Conservation (phyloP, 768 basidiomycete genomes). For the Lactarius pseudohatsudake region DNA sequence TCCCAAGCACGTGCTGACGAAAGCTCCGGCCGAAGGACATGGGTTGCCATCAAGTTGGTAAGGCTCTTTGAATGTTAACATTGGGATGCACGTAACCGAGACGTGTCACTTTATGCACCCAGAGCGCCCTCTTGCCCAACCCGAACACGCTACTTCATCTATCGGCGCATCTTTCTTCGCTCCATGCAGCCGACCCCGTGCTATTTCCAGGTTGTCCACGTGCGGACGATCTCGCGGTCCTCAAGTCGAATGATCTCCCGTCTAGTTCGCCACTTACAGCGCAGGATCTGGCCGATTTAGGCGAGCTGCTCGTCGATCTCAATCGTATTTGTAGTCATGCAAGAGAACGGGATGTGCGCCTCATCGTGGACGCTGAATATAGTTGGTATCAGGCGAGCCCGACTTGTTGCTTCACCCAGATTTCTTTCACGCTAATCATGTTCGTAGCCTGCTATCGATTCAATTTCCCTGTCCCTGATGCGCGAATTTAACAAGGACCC, state of each 20-base stretch:
- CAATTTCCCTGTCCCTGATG: constrained; percentile 71
- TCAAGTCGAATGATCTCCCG: constrained; percentile 35
- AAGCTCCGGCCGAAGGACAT: constrained; percentile 54
- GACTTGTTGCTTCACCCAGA: background rate
- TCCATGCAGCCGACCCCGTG: constrained; percentile 34
- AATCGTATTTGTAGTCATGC: constrained; percentile 64
- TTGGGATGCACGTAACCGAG: background rate
- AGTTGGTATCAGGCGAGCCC: constrained; percentile 47
- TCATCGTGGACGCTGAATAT: constrained; percentile 87
- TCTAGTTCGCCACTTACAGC: constrained; percentile 40
- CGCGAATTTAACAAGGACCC: constrained; percentile 64
- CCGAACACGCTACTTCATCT: constrained; percentile 59
- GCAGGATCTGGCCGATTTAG: constrained; percentile 60
- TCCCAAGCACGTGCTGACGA: constrained; percentile 27
- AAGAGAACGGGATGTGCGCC: constrained; percentile 56
- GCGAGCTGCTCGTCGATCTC: constrained; percentile 61
- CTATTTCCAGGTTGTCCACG: constrained; percentile 71
- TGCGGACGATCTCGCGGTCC: constrained; percentile 55
- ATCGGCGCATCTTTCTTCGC: constrained; percentile 54
- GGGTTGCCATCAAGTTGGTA: constrained; percentile 86
- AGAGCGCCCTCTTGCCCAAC: constrained; percentile 72
- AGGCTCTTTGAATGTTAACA: constrained; percentile 30
- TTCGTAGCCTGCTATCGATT: constrained; percentile 78
- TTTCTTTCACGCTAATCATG: background rate
- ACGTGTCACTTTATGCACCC: background rate